Base-by-base conservation (phyloP, 2,329 filamentous ascomycete genomes). In the Ceratocystis harringtonii region DNA sequence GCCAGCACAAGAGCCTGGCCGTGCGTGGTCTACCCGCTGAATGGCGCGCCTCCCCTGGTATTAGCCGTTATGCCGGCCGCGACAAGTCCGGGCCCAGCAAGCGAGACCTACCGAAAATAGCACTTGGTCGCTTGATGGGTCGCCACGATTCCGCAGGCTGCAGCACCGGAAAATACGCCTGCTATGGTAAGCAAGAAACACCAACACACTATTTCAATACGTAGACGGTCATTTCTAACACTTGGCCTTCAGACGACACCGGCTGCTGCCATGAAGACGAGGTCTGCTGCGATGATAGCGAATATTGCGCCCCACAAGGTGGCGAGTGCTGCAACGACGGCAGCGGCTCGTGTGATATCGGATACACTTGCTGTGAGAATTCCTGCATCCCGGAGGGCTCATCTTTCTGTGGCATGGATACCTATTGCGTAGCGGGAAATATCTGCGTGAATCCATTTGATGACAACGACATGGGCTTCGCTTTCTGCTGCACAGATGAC, bases 401-500 rank as follows among this genome's bases (percentile, higher is more conserved):
- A 7, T 8, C 15, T 5, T 64, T 52, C 63, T 60, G 63, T 48
- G 50, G 19, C 36, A n/a, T 4, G 50, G 32, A 45, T 2, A n/a
- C 15, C 19, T 60, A 57, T 55, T 64, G 36, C 32, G 17, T 50
- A 2, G 63, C 43, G 2, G 63, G 50, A 6, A 57, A 60, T 17
- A 45, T 58, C 12, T 62, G 60, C 15, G 10, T 36, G 17, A 8
- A 30, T 32, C n/a, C n/a, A 19, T 32, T 44, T 17, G 22, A 41
- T 7, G 8, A 28, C 15, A 22, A 64, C 22, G 52, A 44, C 1
- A 5, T n/a, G 3, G 32, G 7, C 32, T 36, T 36, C 32, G 8
- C 32, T 10, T 19, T 44, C 8, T 64, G 63, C 41, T 64, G 63
- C 63, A 64, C 63, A 3, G 36, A 64, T 19, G 32, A n/a, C 7